Percentiles rank a stretch among this genome's conserved stretches.
Conservation (phyloP, 2,329 filamentous ascomycete species). For the Ampelomyces quisqualis region DNA sequence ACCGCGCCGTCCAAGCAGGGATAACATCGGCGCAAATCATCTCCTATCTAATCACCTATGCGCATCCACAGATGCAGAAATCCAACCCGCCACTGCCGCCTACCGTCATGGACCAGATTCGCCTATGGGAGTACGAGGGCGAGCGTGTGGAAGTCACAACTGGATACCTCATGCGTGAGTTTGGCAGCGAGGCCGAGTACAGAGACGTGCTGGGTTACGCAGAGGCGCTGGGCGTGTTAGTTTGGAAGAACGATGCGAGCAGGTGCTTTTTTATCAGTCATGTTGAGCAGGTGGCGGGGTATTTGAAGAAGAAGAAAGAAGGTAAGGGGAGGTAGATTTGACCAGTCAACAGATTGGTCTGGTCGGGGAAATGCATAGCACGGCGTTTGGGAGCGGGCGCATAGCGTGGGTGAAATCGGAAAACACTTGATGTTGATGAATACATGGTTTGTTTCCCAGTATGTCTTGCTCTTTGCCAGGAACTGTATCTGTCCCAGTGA, state of each 20-base stretch:
- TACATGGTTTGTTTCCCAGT: too few relatives aligned
- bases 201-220: conserved; percentile 72
- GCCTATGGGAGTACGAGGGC: conserved; percentile 95
- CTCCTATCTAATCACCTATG: conserved; percentile 85
- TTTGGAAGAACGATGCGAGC: conserved; percentile 79
- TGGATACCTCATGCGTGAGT: conserved; percentile 89
- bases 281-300: conserved; percentile 83
- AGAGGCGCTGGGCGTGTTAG: conserved; percentile 83
- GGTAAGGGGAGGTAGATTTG: conserved; percentile 1
- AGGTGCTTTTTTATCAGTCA: conserved; percentile 90
- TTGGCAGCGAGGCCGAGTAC: conserved; percentile 70
- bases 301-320: conserved; percentile 59
- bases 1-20: conserved; percentile 80
- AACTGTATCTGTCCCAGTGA: too few relatives aligned
- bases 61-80: conserved; percentile 89
- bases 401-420: neutral
- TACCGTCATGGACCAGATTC: conserved; percentile 95
- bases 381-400: neutral
- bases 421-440: neutral
- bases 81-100: conserved; percentile 79
- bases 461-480: too few relatives aligned
- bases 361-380: neutral
- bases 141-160: conserved; percentile 84
- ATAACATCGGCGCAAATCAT: conserved; percentile 97
- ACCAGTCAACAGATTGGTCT: too few relatives aligned